These are phyloP conservation scores for Russula compacta DNA, from an alignment of 768 basidiomycete species.

Conservation along the genomic window DNA sequence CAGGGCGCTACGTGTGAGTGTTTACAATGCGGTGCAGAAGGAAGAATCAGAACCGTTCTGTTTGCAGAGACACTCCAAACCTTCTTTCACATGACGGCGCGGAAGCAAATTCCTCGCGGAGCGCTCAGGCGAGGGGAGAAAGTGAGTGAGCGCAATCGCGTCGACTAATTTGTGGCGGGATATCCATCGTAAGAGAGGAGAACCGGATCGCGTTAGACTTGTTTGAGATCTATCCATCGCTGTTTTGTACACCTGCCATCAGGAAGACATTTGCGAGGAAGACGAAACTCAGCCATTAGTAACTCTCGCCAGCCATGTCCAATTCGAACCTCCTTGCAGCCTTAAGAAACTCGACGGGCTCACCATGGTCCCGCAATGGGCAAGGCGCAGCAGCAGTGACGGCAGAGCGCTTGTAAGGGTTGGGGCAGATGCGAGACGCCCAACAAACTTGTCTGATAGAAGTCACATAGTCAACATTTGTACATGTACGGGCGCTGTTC, in stretches of 20 bases:
- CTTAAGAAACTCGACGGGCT: not conserved
- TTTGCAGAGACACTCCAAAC: not conserved
- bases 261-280: no score
- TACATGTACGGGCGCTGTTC: not conserved
- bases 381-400: not conserved
- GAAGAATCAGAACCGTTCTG: not conserved
- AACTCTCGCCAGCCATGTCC: not conserved
- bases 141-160: not conserved
- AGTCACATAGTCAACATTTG: not conserved
- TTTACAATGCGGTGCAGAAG: not conserved
- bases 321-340: not conserved
- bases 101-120: slow-evolving; percentile 1
- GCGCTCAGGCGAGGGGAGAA: not conserved
- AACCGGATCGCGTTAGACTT: not conserved
- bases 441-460: not conserved
- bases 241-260: not conserved
- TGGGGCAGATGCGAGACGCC: not conserved
- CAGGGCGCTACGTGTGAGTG: not conserved
- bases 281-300: not conserved
- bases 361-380: not conserved
- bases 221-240: not conserved
- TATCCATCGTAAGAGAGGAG: not conserved
- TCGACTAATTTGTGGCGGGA: not conserved
- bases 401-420: not conserved
- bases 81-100: slow-evolving; percentile 1